These are phyloP conservation scores for Ilyonectria destructans DNA, from an alignment of 2,329 filamentous ascomycete genomes.

Conservation along the genomic window DNA sequence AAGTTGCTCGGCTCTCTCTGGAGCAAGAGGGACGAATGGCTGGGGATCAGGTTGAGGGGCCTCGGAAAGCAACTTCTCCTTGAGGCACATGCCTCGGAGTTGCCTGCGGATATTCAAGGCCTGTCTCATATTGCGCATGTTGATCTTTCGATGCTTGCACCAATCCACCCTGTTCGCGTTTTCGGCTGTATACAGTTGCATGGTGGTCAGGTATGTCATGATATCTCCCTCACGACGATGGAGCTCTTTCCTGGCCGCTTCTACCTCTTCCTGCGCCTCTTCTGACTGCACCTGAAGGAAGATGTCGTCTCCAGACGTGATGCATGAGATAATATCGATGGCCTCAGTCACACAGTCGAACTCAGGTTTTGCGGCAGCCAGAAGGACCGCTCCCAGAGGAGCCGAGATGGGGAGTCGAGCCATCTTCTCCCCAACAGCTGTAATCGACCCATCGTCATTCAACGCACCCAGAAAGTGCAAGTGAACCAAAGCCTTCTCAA, in stretches of 20 bases:
- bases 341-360: conserved; percentile 84
- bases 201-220: conserved; percentile 75
- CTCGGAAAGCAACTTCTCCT: conserved; percentile 66
- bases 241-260: conserved; percentile 70
- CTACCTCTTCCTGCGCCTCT: conserved; percentile 69
- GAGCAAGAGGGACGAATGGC: conserved; percentile 69
- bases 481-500: conserved; percentile 87
- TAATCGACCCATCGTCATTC: conserved; percentile 81
- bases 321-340: conserved; percentile 85
- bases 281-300: conserved; percentile 74
- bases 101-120: conserved; percentile 76
- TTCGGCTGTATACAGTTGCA: conserved; percentile 74
- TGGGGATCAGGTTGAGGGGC: conserved; percentile 68
- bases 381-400: conserved; percentile 84
- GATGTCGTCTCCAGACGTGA: conserved; percentile 76
- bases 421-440: conserved; percentile 81
- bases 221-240: conserved; percentile 76
- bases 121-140: conserved; percentile 74
- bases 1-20: conserved; percentile 69
- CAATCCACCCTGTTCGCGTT: conserved; percentile 69
- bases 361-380: conserved; percentile 82
- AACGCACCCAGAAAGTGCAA: conserved; percentile 86
- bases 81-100: conserved; percentile 70
- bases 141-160: conserved; percentile 73
- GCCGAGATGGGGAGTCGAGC: conserved; percentile 88